Evolutionary conservation across 2,329 filamentous ascomycete species (phyloP).

Genomic region (Colletotrichum salicis): DNA sequence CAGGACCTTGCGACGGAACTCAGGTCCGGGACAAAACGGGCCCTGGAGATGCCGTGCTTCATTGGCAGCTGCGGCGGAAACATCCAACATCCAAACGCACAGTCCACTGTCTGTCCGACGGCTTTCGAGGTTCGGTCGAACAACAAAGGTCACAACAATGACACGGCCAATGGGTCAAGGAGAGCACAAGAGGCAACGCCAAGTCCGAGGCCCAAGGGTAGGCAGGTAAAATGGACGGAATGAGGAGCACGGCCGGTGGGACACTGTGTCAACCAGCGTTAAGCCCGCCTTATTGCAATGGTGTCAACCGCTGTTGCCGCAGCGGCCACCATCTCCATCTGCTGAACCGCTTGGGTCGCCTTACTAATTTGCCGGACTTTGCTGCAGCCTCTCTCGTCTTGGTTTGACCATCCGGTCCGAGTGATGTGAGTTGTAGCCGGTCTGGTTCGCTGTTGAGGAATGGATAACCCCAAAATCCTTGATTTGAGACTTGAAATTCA

Average conservation of each 20-base stretch:
- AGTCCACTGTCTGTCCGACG: background rate
- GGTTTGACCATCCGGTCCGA: conserved; percentile 7
- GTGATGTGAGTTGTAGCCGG: background rate
- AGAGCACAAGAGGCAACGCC: background rate
- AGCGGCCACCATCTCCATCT: conserved; percentile 5
- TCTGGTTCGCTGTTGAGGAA: conserved; percentile 8
- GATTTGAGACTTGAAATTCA: background rate
- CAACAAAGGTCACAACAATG: conserved; percentile 27
- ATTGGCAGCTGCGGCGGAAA: conserved; percentile 1
- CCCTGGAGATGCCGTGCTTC: background rate
- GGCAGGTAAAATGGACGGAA: conserved; percentile 19
- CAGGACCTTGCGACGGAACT: conserved; percentile 17
- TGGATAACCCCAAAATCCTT: background rate
- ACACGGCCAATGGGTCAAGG: conserved; percentile 8
- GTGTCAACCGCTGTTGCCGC: conserved; percentile 27
- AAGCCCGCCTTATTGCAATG: background rate
- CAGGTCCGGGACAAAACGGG: background rate
- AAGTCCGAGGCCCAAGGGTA: conserved; percentile 29
- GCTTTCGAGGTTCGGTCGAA: conserved; percentile 7
- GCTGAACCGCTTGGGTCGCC: conserved; percentile 16
- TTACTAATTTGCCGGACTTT: background rate
- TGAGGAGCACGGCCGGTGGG: conserved; percentile 28
- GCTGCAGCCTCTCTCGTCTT: background rate
- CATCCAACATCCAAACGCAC: background rate
- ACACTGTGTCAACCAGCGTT: conserved; percentile 20